Evolutionary conservation across 1,284 basidiomycete species (phyloP), one percentile per base, ranked within the genome.

Genomic region (Omphalotus olearius): DNA sequence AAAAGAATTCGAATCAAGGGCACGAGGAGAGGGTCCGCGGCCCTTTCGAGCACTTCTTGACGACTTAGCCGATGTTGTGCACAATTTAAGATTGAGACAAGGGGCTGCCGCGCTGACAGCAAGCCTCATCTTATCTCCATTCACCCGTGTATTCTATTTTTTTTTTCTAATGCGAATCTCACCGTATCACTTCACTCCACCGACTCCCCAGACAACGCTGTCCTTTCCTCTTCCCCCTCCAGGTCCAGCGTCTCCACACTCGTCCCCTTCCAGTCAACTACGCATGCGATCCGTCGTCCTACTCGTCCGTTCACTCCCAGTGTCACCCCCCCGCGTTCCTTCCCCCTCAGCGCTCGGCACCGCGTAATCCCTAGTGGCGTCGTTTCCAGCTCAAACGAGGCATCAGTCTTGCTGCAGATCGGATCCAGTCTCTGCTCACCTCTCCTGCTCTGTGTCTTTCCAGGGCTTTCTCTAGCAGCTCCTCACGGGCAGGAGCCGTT

Each of bases 171-270:
- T 20, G 16, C 45, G 20, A 17, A 26, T 42, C 41, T 23, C 41
- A 26, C 23, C 13, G n/a, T 30, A 13, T 45, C 43, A 14, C 23
- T 16, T 18, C 9, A 4, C 28, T 57, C 60, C 61, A 60, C 61
- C 57, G 60, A 61, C 51, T 52, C 54, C 53, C 50, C 48, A 51
- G 23, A 23, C 51, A 57, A 53, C 55, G 62, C 61, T 66, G 68
- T 33, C 30, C 23, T 23, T 58, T 79, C 79, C 50, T 60, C 71
- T 61, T 82, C 75, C 47, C 78, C 84, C 69, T 88, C 88, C 69
- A 91, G 74, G 72, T 91, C 88, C 60, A 91, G 70, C 48, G 84
- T 75, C 70, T 91, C 87, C 71, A 89, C 64, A 55, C 68, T 69
- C 57, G 69, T 72, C 56, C 85, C 85, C 47, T 72, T 71, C 54